Conservation (phyloP, 2,329 filamentous ascomycete species). For the Pyrenochaeta sp. region DNA sequence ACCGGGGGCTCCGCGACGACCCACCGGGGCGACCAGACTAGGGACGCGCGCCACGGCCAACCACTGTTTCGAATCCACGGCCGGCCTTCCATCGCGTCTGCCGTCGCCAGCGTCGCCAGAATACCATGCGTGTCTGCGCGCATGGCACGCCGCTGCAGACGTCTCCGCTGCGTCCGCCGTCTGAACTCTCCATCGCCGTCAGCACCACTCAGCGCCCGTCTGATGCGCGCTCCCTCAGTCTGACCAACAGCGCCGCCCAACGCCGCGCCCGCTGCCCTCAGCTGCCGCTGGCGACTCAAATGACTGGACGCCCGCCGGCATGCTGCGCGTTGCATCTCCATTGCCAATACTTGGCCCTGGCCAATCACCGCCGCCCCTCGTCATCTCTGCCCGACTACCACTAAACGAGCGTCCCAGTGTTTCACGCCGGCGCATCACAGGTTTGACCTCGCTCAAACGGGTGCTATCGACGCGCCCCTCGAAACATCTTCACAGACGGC, state of each 20-base stretch:
- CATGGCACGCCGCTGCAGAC: background rate
- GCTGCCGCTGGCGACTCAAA: conserved; percentile 16
- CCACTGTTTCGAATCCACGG: conserved; percentile 33
- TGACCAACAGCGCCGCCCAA: conserved; percentile 5
- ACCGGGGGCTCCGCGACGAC: conserved; percentile 14
- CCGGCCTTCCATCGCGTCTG: conserved; percentile 2
- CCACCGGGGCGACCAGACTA: conserved; percentile 29
- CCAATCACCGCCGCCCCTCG: conserved; percentile 31
- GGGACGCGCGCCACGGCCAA: conserved; percentile 26
- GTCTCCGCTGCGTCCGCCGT: conserved; percentile 6
- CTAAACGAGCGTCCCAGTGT: conserved; percentile 31
- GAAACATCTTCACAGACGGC: conserved; percentile 7
- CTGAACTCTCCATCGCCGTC: conserved; percentile 7
- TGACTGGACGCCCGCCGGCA: conserved; percentile 11
- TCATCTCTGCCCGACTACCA: conserved; percentile 21
- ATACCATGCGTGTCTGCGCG: background rate
- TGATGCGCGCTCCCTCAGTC: background rate
- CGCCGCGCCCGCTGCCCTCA: conserved; percentile 8
- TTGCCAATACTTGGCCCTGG: conserved; percentile 35
- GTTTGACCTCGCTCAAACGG: conserved; percentile 41
- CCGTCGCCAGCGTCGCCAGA: background rate
- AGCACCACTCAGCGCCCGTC: conserved; percentile 18
- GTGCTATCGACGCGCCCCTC: conserved; percentile 15
- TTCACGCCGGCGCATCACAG: conserved; percentile 33
- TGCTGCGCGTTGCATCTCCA: conserved; percentile 29